phyloP scores from a whole-genome alignment of 108 stramenopile genomes.

The Fragilariopsis cylindrus region DNA sequence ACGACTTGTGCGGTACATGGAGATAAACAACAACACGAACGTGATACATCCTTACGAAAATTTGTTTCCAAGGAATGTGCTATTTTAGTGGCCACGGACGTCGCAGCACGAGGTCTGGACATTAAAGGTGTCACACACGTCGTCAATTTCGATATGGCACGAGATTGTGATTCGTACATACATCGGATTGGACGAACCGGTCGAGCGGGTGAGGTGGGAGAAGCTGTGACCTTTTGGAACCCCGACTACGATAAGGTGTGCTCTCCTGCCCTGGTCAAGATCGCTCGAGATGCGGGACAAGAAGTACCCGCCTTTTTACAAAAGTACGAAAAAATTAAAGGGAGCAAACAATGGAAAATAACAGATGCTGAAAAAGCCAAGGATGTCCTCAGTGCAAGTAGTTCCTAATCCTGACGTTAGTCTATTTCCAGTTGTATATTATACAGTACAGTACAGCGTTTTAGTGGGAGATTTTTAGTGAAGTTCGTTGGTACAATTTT shows the following conservation, averaged over 20 bases:
- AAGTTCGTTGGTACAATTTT: neutral
- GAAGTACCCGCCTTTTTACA: slow-evolving; percentile 11
- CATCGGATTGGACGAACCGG: slow-evolving; percentile 88
- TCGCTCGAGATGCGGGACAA: slow-evolving; percentile 5
- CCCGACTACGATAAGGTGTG: slow-evolving; percentile 12
- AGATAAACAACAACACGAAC: slow-evolving; percentile 96
- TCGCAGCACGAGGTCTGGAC: slow-evolving; percentile 93
- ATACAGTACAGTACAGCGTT: neutral
- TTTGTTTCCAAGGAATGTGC: slow-evolving; percentile 94
- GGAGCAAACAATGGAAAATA: slow-evolving; percentile 12
- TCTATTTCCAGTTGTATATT: neutral
- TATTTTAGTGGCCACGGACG: slow-evolving; percentile 96
- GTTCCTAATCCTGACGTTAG: neutral
- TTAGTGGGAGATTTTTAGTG: neutral
- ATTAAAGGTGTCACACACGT: slow-evolving; percentile 98
- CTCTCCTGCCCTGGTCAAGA: slow-evolving; percentile 4
- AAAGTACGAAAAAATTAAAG: slow-evolving; percentile 7
- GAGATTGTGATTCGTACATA: slow-evolving; percentile 98
- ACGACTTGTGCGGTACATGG: slow-evolving; percentile 98
- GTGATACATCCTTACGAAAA: slow-evolving; percentile 97
- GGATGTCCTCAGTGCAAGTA: neutral
- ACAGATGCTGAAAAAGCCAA: slow-evolving; percentile 11
- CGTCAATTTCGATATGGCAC: slow-evolving; percentile 98
- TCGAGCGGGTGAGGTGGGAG: slow-evolving; percentile 94
- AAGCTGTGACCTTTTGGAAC: slow-evolving; percentile 45